Evolutionary conservation across 1,284 basidiomycete species (phyloP).

Genomic region (Flammula alnicola): DNA sequence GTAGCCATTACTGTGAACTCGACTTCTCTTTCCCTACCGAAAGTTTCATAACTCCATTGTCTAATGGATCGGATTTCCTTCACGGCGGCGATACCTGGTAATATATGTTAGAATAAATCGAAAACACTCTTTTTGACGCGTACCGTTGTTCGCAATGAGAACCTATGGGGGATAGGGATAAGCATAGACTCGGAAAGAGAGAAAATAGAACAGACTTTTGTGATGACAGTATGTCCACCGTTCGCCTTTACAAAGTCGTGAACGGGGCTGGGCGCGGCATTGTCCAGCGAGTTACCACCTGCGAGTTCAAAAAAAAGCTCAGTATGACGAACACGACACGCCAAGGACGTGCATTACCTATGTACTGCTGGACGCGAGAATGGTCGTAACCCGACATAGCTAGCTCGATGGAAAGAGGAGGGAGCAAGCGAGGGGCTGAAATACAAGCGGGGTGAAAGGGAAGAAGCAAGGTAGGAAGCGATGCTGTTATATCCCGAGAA

Average conservation of each 20-base stretch:
- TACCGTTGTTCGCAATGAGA: slow-evolving; percentile 96
- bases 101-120: slow-evolving; percentile 14
- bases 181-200: background rate
- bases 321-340: slow-evolving; percentile 6
- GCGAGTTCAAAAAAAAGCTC: slow-evolving; percentile 23
- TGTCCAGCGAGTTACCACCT: slow-evolving; percentile 94
- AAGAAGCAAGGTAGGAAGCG: slow-evolving; percentile 13
- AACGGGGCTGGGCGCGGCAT: slow-evolving; percentile 79
- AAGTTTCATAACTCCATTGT: slow-evolving; percentile 99
- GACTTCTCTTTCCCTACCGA: slow-evolving; percentile 94
- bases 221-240: slow-evolving; percentile 98
- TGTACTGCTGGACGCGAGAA: slow-evolving; percentile 83
- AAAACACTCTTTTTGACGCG: slow-evolving; percentile 21
- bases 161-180: slow-evolving; percentile 56
- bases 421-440: too few species aligned
- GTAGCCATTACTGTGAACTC: slow-evolving; percentile 99
- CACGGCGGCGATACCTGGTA: slow-evolving; percentile 92
- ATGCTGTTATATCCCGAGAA: slow-evolving; percentile 21
- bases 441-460: slow-evolving; percentile 21
- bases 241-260: slow-evolving; percentile 91
- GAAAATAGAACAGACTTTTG: slow-evolving; percentile 71
- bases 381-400: slow-evolving; percentile 76
- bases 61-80: slow-evolving; percentile 99
- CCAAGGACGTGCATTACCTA: slow-evolving; percentile 57
- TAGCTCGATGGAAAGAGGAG: slow-evolving; percentile 15